Evolutionary conservation across 306 rosid genomes (phyloP), one percentile per base, ranked within the genome.

Genomic region (Castanea sativa): DNA sequence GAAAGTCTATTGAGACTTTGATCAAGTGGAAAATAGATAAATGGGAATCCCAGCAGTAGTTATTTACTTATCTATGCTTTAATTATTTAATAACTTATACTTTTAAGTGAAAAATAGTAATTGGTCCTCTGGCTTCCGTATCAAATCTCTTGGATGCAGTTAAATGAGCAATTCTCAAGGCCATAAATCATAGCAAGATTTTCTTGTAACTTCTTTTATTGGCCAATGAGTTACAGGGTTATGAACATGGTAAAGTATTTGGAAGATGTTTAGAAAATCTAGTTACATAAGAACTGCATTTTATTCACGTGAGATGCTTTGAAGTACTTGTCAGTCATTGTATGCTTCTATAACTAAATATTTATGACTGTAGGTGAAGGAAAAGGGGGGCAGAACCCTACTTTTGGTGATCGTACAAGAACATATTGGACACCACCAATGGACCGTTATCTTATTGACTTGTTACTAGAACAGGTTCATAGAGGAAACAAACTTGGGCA

Each of bases 341-440:
- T 76, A 76, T 72, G 29, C 80, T 80, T 63, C 41, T 29, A 30
- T 82, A 64, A 53, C 68, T 41, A 1, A 67, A 20, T 53, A 32
- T 83, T 41, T 53, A 12, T 69, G 71, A 73, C 67, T 86, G 81
- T 79, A 88, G 92, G 87, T 73, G 89, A 83, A 78, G 77, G 85
- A 70, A 87, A 85, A 81, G 87, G 82, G 72, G 73, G 49, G 30
- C 83, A 80, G 72, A 79, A 77, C 43, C 68, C 83, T 55, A 53
- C 74, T 75, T 81, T 81, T 69, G 72, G 84, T 21, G 94, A 92
- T 82, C 94, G 93, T 74, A 81, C 88, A 55, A 87, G 94, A 84
- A 92, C 93, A 75, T 85, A 86, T 73, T 92, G 97, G 97, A 92
- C 92, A 27, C 92, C 93, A 25, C 90, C 93, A 23, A 89, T 90